These are phyloP conservation scores for Astrothelium subdiscretum DNA, from an alignment of 495 filamentous ascomycete genomes.

Conservation along the genomic window DNA sequence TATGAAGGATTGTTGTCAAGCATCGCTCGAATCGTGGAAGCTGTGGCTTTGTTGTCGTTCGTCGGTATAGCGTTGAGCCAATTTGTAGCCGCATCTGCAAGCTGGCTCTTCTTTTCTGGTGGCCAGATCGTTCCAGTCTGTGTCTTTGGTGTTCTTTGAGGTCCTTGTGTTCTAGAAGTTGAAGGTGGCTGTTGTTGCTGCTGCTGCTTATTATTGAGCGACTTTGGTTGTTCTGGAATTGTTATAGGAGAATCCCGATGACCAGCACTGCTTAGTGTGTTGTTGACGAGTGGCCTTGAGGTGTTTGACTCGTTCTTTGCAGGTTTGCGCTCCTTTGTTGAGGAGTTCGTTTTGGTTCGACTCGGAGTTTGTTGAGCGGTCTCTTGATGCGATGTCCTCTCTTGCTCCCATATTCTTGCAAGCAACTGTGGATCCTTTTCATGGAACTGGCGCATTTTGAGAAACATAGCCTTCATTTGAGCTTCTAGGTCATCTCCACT, in stretches of 20 bases:
- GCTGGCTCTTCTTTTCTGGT: slow-evolving; percentile 22
- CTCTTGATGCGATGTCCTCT: slow-evolving; percentile 16
- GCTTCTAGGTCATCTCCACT: slow-evolving; percentile 5
- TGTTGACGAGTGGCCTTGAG: neutral
- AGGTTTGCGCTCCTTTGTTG: neutral
- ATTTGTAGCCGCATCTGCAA: slow-evolving; percentile 21
- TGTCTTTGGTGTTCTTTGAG: neutral
- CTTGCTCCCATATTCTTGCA: slow-evolving; percentile 30
- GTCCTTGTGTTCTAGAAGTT: neutral
- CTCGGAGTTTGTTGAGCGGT: neutral
- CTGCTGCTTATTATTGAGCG: neutral
- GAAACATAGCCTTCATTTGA: slow-evolving; percentile 27
- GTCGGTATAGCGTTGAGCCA: slow-evolving; percentile 21
- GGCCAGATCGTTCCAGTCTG: slow-evolving; percentile 26
- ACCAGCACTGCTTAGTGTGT: neutral
- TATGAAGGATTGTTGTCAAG: slow-evolving; percentile 40
- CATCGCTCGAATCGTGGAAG: slow-evolving; percentile 29
- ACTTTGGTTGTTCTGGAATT: neutral
- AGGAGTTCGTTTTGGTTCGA: neutral
- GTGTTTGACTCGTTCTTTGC: neutral
- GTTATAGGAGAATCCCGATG: neutral
- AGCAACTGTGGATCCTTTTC: slow-evolving; percentile 27
- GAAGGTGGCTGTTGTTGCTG: neutral
- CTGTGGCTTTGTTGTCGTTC: slow-evolving; percentile 17
- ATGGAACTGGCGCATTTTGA: slow-evolving; percentile 32